Conservation (phyloP, 2,329 filamentous ascomycete species). For the Ceratocystis destructans region DNA sequence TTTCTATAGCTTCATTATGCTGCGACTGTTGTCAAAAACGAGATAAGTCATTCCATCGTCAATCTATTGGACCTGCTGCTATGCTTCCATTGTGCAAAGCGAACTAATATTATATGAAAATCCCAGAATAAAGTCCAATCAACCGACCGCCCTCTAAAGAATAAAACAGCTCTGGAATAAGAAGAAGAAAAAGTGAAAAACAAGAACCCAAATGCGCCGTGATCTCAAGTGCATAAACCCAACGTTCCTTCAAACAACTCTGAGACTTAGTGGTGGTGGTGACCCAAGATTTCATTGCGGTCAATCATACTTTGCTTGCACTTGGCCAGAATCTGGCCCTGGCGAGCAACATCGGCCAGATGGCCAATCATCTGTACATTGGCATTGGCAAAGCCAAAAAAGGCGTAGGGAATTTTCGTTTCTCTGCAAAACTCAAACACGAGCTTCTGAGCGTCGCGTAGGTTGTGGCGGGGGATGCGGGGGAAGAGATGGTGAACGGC, state of each 20-base stretch:
- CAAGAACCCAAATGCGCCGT: not conserved
- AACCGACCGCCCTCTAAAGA: not conserved
- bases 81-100: too few species aligned
- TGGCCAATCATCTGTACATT: conserved; percentile 68
- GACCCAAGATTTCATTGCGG: conserved; percentile 17
- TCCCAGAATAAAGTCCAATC: not conserved
- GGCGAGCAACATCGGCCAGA: conserved; percentile 64
- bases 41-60: too few species aligned
- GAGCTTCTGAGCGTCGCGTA: conserved; percentile 58
- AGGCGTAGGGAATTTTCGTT: conserved; percentile 68
- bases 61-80: too few species aligned
- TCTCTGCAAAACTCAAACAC: conserved; percentile 73
- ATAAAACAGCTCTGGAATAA: not conserved
- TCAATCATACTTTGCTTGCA: conserved; percentile 39
- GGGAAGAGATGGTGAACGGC: conserved; percentile 79
- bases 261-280: conserved; percentile 18
- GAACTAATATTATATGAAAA: not conserved
- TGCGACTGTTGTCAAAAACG: too few species aligned
- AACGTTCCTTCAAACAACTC: not conserved
- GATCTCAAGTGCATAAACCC: not conserved
- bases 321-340: conserved; percentile 63
- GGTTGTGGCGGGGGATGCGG: conserved; percentile 70
- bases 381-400: conserved; percentile 73
- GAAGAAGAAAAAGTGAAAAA: not conserved
- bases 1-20: too few species aligned